Evolutionary conservation across 1,139 yeast genomes (phyloP).

Genomic region (Yamadazyma conglobata): DNA sequence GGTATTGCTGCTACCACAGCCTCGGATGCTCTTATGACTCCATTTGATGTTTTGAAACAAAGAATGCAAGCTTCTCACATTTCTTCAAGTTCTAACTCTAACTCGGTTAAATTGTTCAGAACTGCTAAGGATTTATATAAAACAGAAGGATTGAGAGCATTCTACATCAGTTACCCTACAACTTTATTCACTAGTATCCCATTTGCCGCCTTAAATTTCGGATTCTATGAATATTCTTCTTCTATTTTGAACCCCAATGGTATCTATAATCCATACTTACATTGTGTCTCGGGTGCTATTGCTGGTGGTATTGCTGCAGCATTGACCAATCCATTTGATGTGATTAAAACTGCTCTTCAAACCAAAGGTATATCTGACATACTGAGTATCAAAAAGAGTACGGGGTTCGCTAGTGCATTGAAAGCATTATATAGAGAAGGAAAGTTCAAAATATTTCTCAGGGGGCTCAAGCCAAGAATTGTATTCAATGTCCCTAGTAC

Average conservation of each 20-base stretch:
- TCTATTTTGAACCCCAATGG: constrained; percentile 75
- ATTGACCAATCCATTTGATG: constrained; percentile 91
- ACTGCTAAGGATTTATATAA: constrained; percentile 53
- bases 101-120: constrained; percentile 26
- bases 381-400: constrained; percentile 53
- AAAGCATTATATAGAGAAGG: constrained; percentile 60
- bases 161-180: constrained; percentile 92
- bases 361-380: constrained; percentile 58
- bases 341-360: constrained; percentile 88
- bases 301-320: constrained; percentile 98
- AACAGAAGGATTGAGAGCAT: constrained; percentile 78
- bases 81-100: constrained; percentile 8
- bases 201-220: constrained; percentile 92
- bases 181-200: constrained; percentile 92
- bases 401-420: constrained; percentile 73
- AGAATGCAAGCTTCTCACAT: constrained; percentile 40
- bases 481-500: constrained; percentile 94
- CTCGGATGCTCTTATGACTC: constrained; percentile 95
- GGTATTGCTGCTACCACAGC: constrained; percentile 95
- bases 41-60: constrained; percentile 93
- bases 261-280: constrained; percentile 82
- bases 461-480: constrained; percentile 90
- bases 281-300: constrained; percentile 90
- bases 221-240: constrained; percentile 83
- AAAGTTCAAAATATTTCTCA: constrained; percentile 68